phyloP scores from a whole-genome alignment of 2,329 filamentous ascomycete genomes.

The Helminthosporium solani region DNA sequence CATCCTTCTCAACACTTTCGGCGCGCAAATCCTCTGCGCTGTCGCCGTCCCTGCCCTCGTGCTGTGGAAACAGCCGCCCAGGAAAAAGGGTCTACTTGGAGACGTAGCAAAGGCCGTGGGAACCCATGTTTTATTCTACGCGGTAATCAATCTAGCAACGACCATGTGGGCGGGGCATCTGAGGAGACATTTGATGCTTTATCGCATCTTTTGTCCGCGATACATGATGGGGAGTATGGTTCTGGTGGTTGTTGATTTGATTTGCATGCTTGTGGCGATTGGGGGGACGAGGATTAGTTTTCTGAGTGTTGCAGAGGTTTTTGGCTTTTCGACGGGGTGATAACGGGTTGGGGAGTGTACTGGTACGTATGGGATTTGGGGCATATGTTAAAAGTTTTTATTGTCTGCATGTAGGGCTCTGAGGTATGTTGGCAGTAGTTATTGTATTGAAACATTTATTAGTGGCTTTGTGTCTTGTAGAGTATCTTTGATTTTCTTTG shows the following conservation, averaged over 20 bases:
- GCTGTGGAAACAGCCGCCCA: constrained; percentile 85
- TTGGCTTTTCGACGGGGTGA: constrained; percentile 57
- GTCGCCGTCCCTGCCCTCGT: constrained; percentile 76
- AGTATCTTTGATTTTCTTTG: too few species aligned
- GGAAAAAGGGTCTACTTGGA: constrained; percentile 64
- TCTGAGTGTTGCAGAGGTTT: constrained; percentile 78
- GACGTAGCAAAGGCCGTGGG: constrained; percentile 69
- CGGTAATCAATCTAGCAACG: constrained; percentile 78
- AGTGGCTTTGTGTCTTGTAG: too few species aligned
- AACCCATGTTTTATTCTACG: constrained; percentile 79
- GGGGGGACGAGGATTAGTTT: constrained; percentile 74
- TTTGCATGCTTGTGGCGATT: constrained; percentile 70
- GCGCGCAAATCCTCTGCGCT: constrained; percentile 80
- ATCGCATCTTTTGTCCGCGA: constrained; percentile 85
- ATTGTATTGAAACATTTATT: too few species aligned
- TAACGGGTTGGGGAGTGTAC: neutral
- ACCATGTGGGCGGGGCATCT: constrained; percentile 89
- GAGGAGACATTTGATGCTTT: constrained; percentile 92
- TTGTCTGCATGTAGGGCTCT: too few species aligned
- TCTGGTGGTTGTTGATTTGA: constrained; percentile 74
- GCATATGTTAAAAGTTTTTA: too few species aligned
- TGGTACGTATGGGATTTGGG: too few species aligned
- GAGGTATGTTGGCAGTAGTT: too few species aligned
- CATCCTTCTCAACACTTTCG: constrained; percentile 83
- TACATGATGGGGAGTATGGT: constrained; percentile 80